Base-by-base conservation (phyloP, 805 yeast genomes). In the Yarrowia sp. region DNA sequence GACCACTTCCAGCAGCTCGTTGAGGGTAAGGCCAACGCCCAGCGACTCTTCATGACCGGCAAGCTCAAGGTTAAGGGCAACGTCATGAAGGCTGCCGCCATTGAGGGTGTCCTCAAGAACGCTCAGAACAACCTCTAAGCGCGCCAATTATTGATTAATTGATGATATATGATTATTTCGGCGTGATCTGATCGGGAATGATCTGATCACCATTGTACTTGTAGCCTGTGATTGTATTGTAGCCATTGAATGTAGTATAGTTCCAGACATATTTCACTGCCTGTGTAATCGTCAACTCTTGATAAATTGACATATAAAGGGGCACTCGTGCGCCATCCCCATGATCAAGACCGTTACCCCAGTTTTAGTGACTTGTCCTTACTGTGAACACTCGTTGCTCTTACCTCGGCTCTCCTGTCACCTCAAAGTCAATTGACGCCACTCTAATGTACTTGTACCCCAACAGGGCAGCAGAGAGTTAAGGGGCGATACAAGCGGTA, bases 31-130 rank as follows among this genome's bases (percentile, higher is more conserved):
- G 87, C 92, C 71, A 88, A 88, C 77, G 91, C 96, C 56, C 96
- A 91, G 79, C 88, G 87, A 80, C 84, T 91, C 74, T 91, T 90
- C 78, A 85, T 91, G 89, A 80, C 84, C 73, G 97, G 97, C 49
- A 89, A 88, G 79, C 85, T 91, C 78, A 91, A 90, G 83, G 87
- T 91, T 71, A 90, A 88, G 82, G 97, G 97, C 72, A 90, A 92
- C 81, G 88, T 91, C 80, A 89, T 89, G 93, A 91, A 91, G 83
- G 96, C 96, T 67, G 85, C 93, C 53, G 85, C 86, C 69, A 85
- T 90, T 69, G 94, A 89, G 78, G 80, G 83, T 60, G 85, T 90
- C 61, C 83, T 90, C 79, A 87, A 87, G 82, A 76, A 79, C 68
- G 84, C 84, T 30, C 79, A 80, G 76, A 76, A 85, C 46, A 83